Base-by-base conservation (phyloP, 2,329 filamentous ascomycete genomes). In the Cladosporium sp. region DNA sequence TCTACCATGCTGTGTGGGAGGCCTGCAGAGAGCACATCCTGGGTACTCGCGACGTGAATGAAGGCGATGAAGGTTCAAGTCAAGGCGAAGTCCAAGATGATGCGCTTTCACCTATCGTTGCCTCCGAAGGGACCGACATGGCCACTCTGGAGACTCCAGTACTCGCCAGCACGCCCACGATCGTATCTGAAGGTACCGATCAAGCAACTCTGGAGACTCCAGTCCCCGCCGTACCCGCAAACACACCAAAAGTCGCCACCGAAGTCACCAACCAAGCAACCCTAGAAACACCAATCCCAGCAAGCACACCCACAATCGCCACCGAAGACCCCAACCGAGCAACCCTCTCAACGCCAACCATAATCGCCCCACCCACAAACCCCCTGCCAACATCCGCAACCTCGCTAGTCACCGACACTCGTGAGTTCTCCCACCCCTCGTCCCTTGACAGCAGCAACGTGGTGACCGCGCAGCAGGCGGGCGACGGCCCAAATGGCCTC, bases 231-330 rank as follows among this genome's bases (percentile, higher is more conserved):
- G 18, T 24, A 1, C 15, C 32, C 21, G 28, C 30, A 15, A 55
- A 34, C 34, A 58, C 54, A 36, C 32, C 55, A 14, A 58, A 34
- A 41, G 32, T 28, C 3, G 32, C 55, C 0, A 36, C 30, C 2
- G 52, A 55, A 55, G 52, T 30, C 14, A 32, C 52, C 52, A 18
- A 55, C 32, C 55, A 58, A 58, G 34, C 55, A 58, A 58, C 55
- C 18, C 8, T 34, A 3, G 28, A 3, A n/a, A 55, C 52, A n/a
- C 52, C 52, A 55, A 8, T 34, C 32, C 52, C 52, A 36, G 55
- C 21, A 24, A 58, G 11, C 55, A 58, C 55, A 41, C 55, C 55
- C 32, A 41, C 32, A 10, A 14, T 41, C 55, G 55, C 55, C 32
- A 28, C 32, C 21, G 52, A 34, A 55, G n/a, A 21, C 52, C 52